Conservation (phyloP, 2,329 filamentous ascomycete species). For the Paraphoma sp. region DNA sequence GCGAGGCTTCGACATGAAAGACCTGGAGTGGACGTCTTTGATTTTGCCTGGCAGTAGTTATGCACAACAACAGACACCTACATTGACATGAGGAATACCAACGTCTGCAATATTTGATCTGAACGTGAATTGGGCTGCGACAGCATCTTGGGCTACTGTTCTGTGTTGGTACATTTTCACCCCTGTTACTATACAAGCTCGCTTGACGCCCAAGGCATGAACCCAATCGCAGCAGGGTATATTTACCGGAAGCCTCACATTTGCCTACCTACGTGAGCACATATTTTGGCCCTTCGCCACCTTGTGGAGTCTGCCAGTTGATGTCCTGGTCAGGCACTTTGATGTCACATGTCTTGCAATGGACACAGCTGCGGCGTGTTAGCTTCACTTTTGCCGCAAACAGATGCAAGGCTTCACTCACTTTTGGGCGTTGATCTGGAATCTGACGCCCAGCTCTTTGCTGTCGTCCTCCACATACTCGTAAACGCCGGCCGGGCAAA, state of each 20-base stretch:
- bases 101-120: background rate
- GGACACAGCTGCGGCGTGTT: constrained; percentile 76
- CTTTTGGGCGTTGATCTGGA: constrained; percentile 98
- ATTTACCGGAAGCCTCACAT: constrained; percentile 1
- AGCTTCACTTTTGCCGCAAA: constrained; percentile 19
- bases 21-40: background rate
- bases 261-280: constrained; percentile 58
- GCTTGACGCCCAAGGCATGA: background rate
- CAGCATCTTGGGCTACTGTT: background rate
- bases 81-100: too few species aligned
- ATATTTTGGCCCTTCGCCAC: constrained; percentile 78
- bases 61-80: too few species aligned
- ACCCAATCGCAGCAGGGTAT: background rate
- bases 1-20: background rate
- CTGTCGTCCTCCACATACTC: constrained; percentile 94
- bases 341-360: constrained; percentile 99
- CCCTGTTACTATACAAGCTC: constrained; percentile 13
- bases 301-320: constrained; percentile 88
- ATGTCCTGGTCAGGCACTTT: constrained; percentile 97
- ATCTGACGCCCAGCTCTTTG: constrained; percentile 87
- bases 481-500: constrained; percentile 97
- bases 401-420: constrained; percentile 60
- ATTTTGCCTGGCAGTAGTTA: too few species aligned
- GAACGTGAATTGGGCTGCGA: background rate
- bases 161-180: background rate